phyloP scores from a whole-genome alignment of 768 basidiomycete genomes.

The Symmetrospora coprosmae region DNA sequence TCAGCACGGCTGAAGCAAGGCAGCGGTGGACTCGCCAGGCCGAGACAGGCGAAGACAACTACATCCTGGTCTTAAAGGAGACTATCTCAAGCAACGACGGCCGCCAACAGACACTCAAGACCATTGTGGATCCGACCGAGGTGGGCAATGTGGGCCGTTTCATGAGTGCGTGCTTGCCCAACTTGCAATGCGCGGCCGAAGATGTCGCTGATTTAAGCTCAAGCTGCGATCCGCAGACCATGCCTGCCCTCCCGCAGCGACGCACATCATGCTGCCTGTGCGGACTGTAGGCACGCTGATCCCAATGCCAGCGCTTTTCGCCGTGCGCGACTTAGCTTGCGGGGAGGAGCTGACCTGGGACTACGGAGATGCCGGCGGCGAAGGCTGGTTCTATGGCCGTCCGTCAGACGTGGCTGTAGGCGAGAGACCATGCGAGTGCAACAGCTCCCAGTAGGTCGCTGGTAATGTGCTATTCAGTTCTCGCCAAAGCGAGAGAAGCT shows the following conservation, averaged over 20 bases:
- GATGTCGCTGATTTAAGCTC: background rate
- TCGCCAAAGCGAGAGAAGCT: background rate
- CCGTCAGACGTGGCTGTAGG: background rate
- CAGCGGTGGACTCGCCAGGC: slow-evolving; percentile 23
- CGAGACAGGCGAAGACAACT: slow-evolving; percentile 31
- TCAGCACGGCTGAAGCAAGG: slow-evolving; percentile 31
- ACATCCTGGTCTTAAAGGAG: slow-evolving; percentile 34
- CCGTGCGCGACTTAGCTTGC: slow-evolving; percentile 27
- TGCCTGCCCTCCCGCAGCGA: slow-evolving; percentile 34
- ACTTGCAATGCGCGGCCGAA: no score
- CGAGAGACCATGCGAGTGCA: background rate
- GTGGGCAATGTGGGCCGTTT: slow-evolving; percentile 35
- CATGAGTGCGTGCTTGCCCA: background rate
- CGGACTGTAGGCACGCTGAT: slow-evolving; percentile 31
- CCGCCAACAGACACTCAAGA: slow-evolving; percentile 24
- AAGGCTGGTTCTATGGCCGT: slow-evolving; percentile 6
- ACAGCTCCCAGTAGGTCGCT: background rate
- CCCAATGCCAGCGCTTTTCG: slow-evolving; percentile 36
- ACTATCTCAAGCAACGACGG: background rate
- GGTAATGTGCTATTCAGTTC: no score
- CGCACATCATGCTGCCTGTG: slow-evolving; percentile 35
- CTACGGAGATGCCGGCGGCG: slow-evolving; percentile 32
- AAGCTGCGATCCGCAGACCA: slow-evolving; percentile 32
- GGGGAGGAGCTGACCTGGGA: slow-evolving; percentile 38
- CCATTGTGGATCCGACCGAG: slow-evolving; percentile 34